Evolutionary conservation across 2,329 filamentous ascomycete species (phyloP).

Genomic region (Colletotrichum euphorbiae): DNA sequence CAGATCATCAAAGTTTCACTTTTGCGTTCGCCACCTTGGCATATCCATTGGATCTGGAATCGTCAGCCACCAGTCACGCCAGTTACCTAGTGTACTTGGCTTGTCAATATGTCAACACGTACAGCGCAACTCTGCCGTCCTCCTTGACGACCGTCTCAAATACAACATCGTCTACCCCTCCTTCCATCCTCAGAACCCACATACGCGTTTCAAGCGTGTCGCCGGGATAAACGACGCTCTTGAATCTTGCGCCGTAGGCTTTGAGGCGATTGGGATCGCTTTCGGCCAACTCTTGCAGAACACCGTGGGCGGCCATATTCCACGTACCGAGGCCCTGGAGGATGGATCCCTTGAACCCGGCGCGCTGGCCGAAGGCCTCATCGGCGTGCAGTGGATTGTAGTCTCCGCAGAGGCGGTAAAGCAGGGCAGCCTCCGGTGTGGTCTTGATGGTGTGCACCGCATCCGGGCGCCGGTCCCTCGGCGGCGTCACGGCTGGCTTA

Average conservation of each 20-base stretch:
- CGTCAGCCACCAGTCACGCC: constrained; percentile 40
- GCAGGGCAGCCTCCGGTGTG: constrained; percentile 51
- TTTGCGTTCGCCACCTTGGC: constrained; percentile 46
- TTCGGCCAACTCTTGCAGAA: constrained; percentile 54
- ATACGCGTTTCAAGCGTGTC: constrained; percentile 57
- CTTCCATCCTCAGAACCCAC: constrained; percentile 51
- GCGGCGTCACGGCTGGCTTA: constrained; percentile 47
- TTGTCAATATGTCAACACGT: not conserved
- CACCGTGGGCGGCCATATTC: constrained; percentile 58
- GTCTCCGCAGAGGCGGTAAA: constrained; percentile 60
- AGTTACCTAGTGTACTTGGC: constrained; percentile 27
- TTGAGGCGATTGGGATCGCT: constrained; percentile 55
- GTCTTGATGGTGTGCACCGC: constrained; percentile 53
- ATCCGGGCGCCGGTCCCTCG: constrained; percentile 50
- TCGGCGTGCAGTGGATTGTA: constrained; percentile 61
- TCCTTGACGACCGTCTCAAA: constrained; percentile 55
- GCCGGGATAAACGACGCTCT: constrained; percentile 59
- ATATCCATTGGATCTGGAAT: constrained; percentile 47
- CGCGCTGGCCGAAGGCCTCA: constrained; percentile 53
- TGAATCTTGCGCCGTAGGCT: constrained; percentile 58
- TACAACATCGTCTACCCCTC: constrained; percentile 49
- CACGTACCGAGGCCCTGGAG: constrained; percentile 60
- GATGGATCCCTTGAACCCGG: constrained; percentile 59
- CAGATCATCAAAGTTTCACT: constrained; percentile 45
- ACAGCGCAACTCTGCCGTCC: constrained; percentile 53